Evolutionary conservation across 164 flowering plant species (phyloP).

Genomic region (Litsea cubeba): DNA sequence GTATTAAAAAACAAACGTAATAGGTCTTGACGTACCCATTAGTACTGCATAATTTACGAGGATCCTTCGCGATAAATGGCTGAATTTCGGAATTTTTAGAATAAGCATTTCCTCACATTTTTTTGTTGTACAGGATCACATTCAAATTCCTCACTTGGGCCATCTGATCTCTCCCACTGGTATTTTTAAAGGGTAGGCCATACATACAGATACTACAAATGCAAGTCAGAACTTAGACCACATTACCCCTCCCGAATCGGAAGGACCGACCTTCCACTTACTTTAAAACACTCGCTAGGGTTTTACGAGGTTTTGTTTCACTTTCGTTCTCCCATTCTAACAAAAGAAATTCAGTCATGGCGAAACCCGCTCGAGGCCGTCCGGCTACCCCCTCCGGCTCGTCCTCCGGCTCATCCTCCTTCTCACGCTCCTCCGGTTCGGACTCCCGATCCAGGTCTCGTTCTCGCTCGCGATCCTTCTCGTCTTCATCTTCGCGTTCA

Average conservation of each 20-base stretch:
- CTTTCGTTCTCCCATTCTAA: background rate
- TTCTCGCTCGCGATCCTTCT: constrained; percentile 40
- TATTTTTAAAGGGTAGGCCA: no score
- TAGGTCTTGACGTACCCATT: no score
- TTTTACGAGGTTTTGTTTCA: constrained; percentile 12
- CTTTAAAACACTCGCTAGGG: background rate
- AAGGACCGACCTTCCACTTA: background rate
- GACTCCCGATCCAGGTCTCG: constrained; percentile 27
- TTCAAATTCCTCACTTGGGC: no score
- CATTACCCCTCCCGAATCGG: background rate
- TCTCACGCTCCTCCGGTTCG: constrained; percentile 43
- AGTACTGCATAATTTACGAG: no score
- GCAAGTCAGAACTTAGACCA: background rate
- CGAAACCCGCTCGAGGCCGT: constrained; percentile 40
- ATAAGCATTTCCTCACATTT: no score
- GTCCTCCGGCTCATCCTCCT: constrained; percentile 22
- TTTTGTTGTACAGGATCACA: no score
- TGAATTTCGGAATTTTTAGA: no score
- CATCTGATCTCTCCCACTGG: no score
- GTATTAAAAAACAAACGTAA: no score
- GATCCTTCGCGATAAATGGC: no score
- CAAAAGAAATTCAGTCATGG: constrained; percentile 16
- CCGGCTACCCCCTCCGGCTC: constrained; percentile 29
- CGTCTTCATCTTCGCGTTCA: constrained; percentile 62
- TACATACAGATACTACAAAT: no score